Base-by-base conservation (phyloP, 768 basidiomycete genomes). In the Podaxis carcinomalis region DNA sequence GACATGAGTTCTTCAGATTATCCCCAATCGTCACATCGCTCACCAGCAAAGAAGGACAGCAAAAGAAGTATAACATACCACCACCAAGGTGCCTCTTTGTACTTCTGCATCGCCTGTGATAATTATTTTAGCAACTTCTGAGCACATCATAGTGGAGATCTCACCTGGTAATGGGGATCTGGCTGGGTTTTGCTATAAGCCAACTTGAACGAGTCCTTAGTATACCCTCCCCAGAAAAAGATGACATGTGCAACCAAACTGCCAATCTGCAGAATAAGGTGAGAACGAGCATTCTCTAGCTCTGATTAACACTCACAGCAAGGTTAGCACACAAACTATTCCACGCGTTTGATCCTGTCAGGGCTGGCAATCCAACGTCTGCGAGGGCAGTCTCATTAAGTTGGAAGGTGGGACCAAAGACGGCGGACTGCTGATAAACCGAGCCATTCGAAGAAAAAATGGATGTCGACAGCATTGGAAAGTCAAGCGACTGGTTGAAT, bases 401-500 rank as follows among this genome's bases (percentile, higher is more conserved):
- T 40, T 73, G 68, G 69, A 83, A 83, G 10, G 77, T 75, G 2
- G 71, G 62, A 1, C 81, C 81, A 60, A 87, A 85, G 4, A 88
- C 82, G 5, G 78, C 75, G 1, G 73, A 68, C 66, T 86, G 84
- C 35, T 84, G 67, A 65, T 86, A 88, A 16, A 78, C 65, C 0
- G 80, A 79, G 14, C 86, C 85, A 63, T 86, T 81, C 1, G 74
- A 67, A 4, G 78, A 76, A 68, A 85, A 86, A 5, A 87, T 77
- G 0, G 83, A 79, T 0, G 83, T 81, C 0, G 86, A 85, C 32
- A 88, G 70, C 79, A 88, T 84, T 0, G 85, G 86, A 66, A 83
- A 83, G 1, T 69, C 67, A 59, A 77, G 70, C 2, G 83, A 82
- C 83, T 85, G 59, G 1, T 32, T 23, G 59, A 19, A 5, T n/a